Conservation (phyloP, 352 stramenopile genomes). For the Phytopythium delawarense region DNA sequence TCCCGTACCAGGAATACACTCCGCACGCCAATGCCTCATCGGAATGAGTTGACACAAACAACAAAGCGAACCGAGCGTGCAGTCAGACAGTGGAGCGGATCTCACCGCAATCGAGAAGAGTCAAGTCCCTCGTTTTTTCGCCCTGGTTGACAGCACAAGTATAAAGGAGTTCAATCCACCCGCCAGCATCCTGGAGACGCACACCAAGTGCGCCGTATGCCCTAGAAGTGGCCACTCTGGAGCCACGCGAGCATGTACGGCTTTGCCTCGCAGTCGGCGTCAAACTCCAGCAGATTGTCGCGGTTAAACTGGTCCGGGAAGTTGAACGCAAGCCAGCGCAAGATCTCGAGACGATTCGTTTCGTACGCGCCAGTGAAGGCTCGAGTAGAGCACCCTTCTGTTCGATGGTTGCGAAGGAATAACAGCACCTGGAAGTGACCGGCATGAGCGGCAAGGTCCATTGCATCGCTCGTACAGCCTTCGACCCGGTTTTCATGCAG, state of each 20-base stretch:
- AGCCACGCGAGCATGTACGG: constrained; percentile 1
- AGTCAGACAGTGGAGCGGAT: background rate
- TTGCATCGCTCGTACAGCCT: background rate
- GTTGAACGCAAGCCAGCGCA: background rate
- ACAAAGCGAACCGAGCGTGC: background rate
- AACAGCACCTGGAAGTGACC: background rate
- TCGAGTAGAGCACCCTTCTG: background rate
- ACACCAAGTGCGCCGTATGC: background rate
- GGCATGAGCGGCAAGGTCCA: background rate
- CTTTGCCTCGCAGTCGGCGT: background rate
- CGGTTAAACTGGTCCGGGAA: background rate
- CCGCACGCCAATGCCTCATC: background rate
- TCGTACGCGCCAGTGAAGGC: background rate
- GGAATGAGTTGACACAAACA: background rate
- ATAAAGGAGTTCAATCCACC: background rate
- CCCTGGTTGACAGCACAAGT: background rate
- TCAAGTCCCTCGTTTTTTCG: background rate
- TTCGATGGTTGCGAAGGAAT: background rate
- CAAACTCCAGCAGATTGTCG: background rate
- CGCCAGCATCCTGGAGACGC: background rate
- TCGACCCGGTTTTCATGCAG: background rate
- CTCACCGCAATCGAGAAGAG: background rate
- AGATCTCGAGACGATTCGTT: background rate
- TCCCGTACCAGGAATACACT: background rate
- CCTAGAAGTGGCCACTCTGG: background rate